Base-by-base conservation (phyloP, 1,284 basidiomycete species). In the Tetrapyrgos nigripes region DNA sequence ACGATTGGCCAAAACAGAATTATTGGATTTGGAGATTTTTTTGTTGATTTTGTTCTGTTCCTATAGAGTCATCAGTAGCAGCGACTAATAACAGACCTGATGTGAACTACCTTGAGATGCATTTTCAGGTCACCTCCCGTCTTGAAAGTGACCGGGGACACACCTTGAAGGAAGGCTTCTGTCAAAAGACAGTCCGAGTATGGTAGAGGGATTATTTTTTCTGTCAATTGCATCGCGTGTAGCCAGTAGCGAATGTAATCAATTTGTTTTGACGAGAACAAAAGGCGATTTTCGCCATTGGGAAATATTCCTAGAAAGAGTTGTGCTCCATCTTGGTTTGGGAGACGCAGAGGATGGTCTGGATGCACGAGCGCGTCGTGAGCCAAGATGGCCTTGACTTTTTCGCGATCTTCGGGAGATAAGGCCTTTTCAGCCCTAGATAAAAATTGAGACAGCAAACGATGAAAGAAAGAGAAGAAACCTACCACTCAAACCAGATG, bases 161-260 rank as follows among this genome's bases (percentile, higher is more conserved):
- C 79, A 43, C 78, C 80, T 24, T 81, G 78, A 24, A 92, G 76
- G 49, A 83, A 76, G 19, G 47, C 79, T 31, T 76, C 73, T 0
- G 80, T 83, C 62, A 93, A 76, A 53, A 93, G 80, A 64, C 86
- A 91, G 61, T 90, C 83, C 3, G 86, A 88, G 62, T 88, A 86
- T 1, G 92, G 92, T 19, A 93, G 72, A 9, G 90, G 85, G 37
- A 93, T 82, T 21, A 79, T 77, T 10, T 78, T 70, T 57, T 85
- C 79, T 0, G 91, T 92, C 53, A 94, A 78, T 49, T 82, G 75
- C 81, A 88, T 87, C 0, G 86, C 84, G 67, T 92, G 83, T 47
- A 96, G 82, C 85, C 91, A 96, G 72, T 95, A 94, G 54, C 91
- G 83, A 17, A 92, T 71, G 70, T 94, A 96, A 70, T 94, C 90